Base-by-base conservation (phyloP, 495 filamentous ascomycete genomes). In the Talaromyces liani region DNA sequence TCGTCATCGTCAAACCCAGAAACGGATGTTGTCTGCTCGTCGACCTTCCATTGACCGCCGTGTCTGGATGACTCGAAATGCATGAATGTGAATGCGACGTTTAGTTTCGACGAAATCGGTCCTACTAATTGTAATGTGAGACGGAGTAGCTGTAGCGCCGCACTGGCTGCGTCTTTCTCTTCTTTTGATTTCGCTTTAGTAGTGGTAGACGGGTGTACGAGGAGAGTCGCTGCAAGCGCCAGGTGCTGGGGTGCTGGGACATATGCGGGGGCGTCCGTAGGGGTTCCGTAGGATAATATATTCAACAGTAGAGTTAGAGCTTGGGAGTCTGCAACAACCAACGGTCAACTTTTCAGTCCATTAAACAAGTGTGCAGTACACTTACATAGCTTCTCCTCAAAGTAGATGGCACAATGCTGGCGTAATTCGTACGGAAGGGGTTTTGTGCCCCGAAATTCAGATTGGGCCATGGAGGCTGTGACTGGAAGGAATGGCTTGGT, bases 341-440 rank as follows among this genome's bases (percentile, higher is more conserved):
- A 20, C 39, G 60, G 57, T 66, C 59, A 72, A 65, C 58, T 47
- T 22, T 2, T 27, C 2, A 14, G 6, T 56, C n/a, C 16, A n/a
- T 14, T 25, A 24, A n/a, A 10, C 49, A 29, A 65, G 29, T 12
- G 41, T 20, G 24, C 58, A 41, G 31, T 71, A 18, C 16, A 69
- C 79, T 34, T 73, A 91, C 88, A 89, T 20, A 91, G 82, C 41
- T 85, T 79, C 70, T 93, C 91, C 69, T 92, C 90, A 4, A 93
- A 77, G 71, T 89, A 91, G 31, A 92, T 87, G 57, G 83, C 83
- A 55, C 82, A 85, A 66, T 91, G 85, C 51, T 86, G 77, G 29
- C 79, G 81, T 6, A 93, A 71, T 64, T 88, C 84, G 57, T 80
- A 84, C 0, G 88, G 84, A 1, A 92, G 71, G 31, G 72, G 71